These are phyloP conservation scores for Amanita polypyramis DNA, from an alignment of 768 basidiomycete species.

Conservation along the genomic window DNA sequence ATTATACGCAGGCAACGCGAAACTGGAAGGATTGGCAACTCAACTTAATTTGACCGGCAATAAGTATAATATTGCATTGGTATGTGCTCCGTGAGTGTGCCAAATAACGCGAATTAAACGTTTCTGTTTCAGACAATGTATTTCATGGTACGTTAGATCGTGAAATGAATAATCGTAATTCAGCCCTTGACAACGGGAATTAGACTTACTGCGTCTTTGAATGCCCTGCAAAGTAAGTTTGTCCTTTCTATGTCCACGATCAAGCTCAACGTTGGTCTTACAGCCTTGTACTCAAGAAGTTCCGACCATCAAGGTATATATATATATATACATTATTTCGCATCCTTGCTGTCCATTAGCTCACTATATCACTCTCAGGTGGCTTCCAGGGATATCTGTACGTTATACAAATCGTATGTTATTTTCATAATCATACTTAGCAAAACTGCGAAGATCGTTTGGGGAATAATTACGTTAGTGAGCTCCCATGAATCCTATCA, in stretches of 20 bases:
- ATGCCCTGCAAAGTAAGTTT: slow-evolving; percentile 54
- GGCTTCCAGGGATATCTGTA: slow-evolving; percentile 60
- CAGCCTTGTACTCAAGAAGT: slow-evolving; percentile 47
- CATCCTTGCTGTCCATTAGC: background rate
- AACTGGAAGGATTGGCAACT: slow-evolving; percentile 46
- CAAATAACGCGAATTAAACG: background rate
- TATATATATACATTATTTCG: slow-evolving; percentile 14
- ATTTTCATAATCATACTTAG: background rate
- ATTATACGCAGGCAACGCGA: slow-evolving; percentile 43
- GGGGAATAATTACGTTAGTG: slow-evolving; percentile 55
- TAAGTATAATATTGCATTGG: slow-evolving; percentile 58
- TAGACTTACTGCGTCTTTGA: slow-evolving; percentile 57
- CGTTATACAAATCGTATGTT: slow-evolving; percentile 11
- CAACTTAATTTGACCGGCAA: slow-evolving; percentile 48
- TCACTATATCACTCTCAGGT: slow-evolving; percentile 20
- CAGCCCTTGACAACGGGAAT: background rate
- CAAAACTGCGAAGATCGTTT: slow-evolving; percentile 31
- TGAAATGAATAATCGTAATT: background rate
- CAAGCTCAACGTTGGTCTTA: slow-evolving; percentile 6
- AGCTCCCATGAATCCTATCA: background rate
- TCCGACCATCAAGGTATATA: slow-evolving; percentile 48
- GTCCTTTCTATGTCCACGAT: background rate
- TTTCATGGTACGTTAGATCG: slow-evolving; percentile 43
- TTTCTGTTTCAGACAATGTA: slow-evolving; percentile 44
- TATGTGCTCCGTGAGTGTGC: slow-evolving; percentile 16